Base-by-base conservation (phyloP, 305 asterid genomes). In the Fraxinus nigra region DNA sequence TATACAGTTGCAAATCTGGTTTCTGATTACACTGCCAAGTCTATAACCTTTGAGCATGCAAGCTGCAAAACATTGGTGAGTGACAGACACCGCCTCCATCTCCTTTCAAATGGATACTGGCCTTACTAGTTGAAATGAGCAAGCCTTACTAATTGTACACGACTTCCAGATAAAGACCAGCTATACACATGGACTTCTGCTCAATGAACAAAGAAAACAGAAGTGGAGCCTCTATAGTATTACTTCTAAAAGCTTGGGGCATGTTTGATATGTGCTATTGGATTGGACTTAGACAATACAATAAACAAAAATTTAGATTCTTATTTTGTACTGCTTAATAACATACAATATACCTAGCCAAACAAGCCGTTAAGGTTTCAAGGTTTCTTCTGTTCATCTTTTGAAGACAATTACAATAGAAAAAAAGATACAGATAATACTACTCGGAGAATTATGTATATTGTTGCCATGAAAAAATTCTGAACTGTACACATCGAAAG, bases 401-500 rank as follows among this genome's bases (percentile, higher is more conserved):
- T 76, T 30, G 46, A 69, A 65, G 77, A 70, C 80, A 77, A 80
- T 24, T 26, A 78, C 82, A 70, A 56, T 67, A 79, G 75, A 85
- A 75, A 79, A 81, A 81, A 63, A 65, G 81, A 30, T 77, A 72
- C 82, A 74, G 72, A 80, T 61, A 56, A 82, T 78, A 85, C 80
- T 56, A 79, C 78, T 79, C 79, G 76, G 48, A 83, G 46, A 88
- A 73, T 79, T 79, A 65, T 88, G 92, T 91, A 85, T 90, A 84
- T 85, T 86, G 88, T 81, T 82, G 82, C 86, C 87, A 86, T 56
- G 35, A 87, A 92, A 84, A 77, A 87, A 84, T 84, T 87, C 93
- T 86, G 86, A 84, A 85, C 92, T 95, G 97, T 95, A 92, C 97
- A 93, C 79, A 83, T 84, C 79, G 81, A 79, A 89, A 80, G 90